Evolutionary conservation across 257 asterid genomes (phyloP).

Genomic region (Solanum acaule): DNA sequence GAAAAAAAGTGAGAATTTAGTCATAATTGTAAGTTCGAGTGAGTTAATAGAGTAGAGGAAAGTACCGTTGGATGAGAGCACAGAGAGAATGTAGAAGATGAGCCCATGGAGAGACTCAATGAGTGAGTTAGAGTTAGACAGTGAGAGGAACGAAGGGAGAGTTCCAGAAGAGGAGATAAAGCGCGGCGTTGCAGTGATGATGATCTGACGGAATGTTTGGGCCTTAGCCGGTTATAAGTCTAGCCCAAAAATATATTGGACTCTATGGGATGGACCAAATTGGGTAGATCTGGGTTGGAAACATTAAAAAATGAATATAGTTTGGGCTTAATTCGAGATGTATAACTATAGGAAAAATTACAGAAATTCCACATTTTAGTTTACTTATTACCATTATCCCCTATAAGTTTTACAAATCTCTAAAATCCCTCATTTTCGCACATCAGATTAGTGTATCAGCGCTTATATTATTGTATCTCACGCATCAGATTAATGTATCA

Average conservation of each 20-base stretch:
- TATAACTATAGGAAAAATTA: no score
- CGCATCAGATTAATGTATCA: no score
- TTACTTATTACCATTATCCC: no score
- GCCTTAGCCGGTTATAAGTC: neutral
- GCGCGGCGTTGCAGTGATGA: neutral
- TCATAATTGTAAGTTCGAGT: neutral
- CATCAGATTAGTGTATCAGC: no score
- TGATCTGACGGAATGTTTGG: neutral
- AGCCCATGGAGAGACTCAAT: constrained; percentile 25
- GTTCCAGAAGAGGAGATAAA: neutral
- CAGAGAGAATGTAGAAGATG: constrained; percentile 40
- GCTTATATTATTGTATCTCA: no score
- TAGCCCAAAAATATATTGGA: neutral
- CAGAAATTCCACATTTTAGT: fast-evolving
- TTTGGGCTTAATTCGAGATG: no score
- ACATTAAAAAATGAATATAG: no score
- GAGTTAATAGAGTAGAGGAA: neutral
- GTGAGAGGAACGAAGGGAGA: neutral
- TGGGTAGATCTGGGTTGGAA: neutral
- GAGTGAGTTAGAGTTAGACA: neutral
- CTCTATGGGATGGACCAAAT: neutral
- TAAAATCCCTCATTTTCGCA: no score
- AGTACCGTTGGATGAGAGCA: constrained; percentile 45
- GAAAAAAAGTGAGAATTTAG: neutral
- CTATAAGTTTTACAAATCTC: no score